phyloP scores from a whole-genome alignment of 768 basidiomycete genomes.

The Lactarius psammicola region DNA sequence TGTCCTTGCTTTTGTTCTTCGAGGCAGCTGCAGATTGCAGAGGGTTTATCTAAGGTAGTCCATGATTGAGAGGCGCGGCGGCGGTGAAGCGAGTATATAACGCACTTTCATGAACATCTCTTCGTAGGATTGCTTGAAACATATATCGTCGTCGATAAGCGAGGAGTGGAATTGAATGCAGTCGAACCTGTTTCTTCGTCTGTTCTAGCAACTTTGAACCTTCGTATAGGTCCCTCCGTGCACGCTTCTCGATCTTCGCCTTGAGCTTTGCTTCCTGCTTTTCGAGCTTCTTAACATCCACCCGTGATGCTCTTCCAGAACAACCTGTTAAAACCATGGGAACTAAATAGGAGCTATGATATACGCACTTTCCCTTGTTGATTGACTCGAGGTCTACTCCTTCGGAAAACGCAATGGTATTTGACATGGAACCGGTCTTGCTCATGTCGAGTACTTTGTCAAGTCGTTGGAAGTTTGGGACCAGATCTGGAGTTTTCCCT shows the following conservation, averaged over 20 bases:
- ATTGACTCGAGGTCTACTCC: slow-evolving; percentile 89
- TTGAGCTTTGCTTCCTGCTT: slow-evolving; percentile 96
- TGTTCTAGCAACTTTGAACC: slow-evolving; percentile 94
- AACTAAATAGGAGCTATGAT: not conserved
- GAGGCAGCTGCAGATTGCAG: slow-evolving; percentile 68
- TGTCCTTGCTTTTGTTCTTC: slow-evolving; percentile 97
- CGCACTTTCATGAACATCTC: slow-evolving; percentile 97
- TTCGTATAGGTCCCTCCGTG: slow-evolving; percentile 87
- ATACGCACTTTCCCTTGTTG: slow-evolving; percentile 84
- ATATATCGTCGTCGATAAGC: slow-evolving; percentile 5
- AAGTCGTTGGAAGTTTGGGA: slow-evolving; percentile 67
- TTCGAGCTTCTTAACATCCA: slow-evolving; percentile 93
- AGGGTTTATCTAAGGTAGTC: slow-evolving; percentile 72
- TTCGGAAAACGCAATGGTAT: slow-evolving; percentile 73
- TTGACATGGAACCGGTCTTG: slow-evolving; percentile 71
- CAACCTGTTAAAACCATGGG: not conserved
- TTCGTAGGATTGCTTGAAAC: slow-evolving; percentile 87
- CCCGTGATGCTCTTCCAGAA: slow-evolving; percentile 68
- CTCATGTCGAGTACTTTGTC: slow-evolving; percentile 90
- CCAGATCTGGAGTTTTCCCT: slow-evolving; percentile 54
- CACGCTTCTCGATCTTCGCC: slow-evolving; percentile 98
- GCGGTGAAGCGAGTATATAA: not conserved
- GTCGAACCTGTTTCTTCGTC: slow-evolving; percentile 77
- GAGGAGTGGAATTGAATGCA: not conserved
- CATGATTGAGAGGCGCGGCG: slow-evolving; percentile 2